Base-by-base conservation (phyloP, 768 basidiomycete species). In the Leucocoprinus sp. region DNA sequence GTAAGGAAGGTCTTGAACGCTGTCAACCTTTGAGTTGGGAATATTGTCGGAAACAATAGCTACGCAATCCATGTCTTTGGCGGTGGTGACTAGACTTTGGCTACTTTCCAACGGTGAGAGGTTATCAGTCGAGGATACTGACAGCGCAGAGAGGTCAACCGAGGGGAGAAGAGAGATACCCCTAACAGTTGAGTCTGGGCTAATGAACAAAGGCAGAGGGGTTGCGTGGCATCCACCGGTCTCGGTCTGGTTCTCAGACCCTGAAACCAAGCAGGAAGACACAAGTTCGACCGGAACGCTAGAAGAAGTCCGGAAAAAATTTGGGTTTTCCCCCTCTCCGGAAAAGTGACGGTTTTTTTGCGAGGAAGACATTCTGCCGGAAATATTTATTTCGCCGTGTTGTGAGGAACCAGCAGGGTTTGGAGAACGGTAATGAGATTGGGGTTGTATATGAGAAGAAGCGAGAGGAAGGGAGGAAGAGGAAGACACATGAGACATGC, bases 281-380 rank as follows among this genome's bases (percentile, higher is more conserved):
- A 26, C 24, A 5, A 26, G 18, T 33, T 37, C 15, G 15, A 24
- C n/a, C 8, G 43, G 19, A 11, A 48, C 35, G 15, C 48, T 54
- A 4, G 57, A 55, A 48, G 60, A 63, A 28, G 55, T 50, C 9
- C 53, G 54, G 5, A 54, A 51, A 43, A 52, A 51, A 39, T 51
- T 55, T 4, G 53, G 46, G 26, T 60, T 52, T 21, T 56, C 37
- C 28, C 31, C 37, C 7, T 45, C 63, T 15, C 53, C 61, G 1
- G 65, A 60, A 50, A 59, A 65, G 52, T 68, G 62, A 37, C 62
- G 58, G 42, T 57, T 67, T 44, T 66, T 64, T 2, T 56, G 51
- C 4, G 50, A 41, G 5, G 21, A 22, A 18, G 48, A 50, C 12
- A 39, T 48, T n/a, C 21, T 49, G 15, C 42, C 37, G 37, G 40